phyloP scores from a whole-genome alignment of 148 eudicot genomes.

The Cornus suecica region DNA sequence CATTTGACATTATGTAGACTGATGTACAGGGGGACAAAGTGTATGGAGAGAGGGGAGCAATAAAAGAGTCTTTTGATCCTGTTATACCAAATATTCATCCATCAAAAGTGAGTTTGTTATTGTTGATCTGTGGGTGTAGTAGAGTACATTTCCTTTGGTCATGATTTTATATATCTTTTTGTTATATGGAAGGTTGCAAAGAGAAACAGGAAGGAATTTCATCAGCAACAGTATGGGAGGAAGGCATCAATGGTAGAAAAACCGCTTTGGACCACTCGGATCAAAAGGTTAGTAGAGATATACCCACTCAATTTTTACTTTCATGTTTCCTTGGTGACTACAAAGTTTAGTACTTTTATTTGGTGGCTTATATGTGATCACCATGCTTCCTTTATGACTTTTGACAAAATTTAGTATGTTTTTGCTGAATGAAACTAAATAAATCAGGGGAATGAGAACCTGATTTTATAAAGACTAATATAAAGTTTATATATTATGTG shows the following conservation, averaged over 20 bases:
- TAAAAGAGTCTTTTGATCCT: slow-evolving; percentile 35
- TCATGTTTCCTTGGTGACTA: background rate
- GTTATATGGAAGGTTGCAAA: slow-evolving; percentile 47
- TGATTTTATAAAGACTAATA: too few species aligned
- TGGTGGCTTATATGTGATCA: background rate
- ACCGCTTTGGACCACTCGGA: slow-evolving; percentile 38
- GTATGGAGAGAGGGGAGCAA: slow-evolving; percentile 34
- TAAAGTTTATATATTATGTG: too few species aligned
- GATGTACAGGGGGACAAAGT: slow-evolving; percentile 44
- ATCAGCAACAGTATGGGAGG: slow-evolving; percentile 27
- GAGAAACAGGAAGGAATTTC: slow-evolving; percentile 47
- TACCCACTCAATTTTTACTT: background rate
- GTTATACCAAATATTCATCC: slow-evolving; percentile 28
- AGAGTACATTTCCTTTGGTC: background rate
- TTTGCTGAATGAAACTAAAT: too few species aligned
- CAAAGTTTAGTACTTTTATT: too few species aligned
- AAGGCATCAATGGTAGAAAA: slow-evolving; percentile 31
- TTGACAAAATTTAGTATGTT: background rate
- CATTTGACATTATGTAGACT: slow-evolving; percentile 18
- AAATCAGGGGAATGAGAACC: too few species aligned
- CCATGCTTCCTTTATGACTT: background rate
- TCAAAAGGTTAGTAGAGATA: slow-evolving; percentile 46
- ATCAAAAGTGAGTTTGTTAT: slow-evolving; percentile 43
- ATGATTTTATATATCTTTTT: slow-evolving; percentile 11
- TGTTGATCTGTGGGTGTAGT: background rate